Evolutionary conservation across 768 basidiomycete species (phyloP), one percentile per base, ranked within the genome.

Genomic region (Naganishia kalamii): DNA sequence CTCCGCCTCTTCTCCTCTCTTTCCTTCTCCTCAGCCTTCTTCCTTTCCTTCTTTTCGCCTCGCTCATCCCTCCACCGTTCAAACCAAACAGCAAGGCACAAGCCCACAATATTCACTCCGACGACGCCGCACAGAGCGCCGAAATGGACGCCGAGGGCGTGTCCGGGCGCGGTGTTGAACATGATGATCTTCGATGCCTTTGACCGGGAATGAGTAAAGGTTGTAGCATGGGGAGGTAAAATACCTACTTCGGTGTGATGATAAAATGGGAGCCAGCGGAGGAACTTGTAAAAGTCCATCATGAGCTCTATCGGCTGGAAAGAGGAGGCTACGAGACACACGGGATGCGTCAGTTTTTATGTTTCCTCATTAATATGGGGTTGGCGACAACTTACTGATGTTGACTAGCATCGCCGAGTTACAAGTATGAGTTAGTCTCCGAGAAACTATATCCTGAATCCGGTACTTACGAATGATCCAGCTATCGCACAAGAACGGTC

Each of bases 291-390:
- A 54, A 76, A 77, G 6, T 52, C 35, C 19, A 71, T 70, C 65
- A 75, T 71, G 32, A 75, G 25, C 19, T 72, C 71, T 12, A 77
- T 63, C 0, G 78, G 78, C 67, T 69, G 75, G 72, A 79, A 79
- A 5, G 72, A 73, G 15, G 73, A 72, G 25, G 77, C 74, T 75
- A 41, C 21, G 27, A 19, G 19, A 33, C 12, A 6, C 51, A 12
- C 33, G 10, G 13, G 41, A 15, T 25, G 3, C 8, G 37, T 43
- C 23, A 57, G 52, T 4, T 5, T 19, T 21, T 4, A 4, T 25
- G 3, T 3, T 37, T 6, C 17, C 6, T 37, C 13, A 32, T n/a
- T n/a, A n/a, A 37, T 5, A 3, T 30, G 29, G 37, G 44, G 41
- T 15, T 46, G 46, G 19, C 41, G 33, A 8, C 17, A 52, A 63